phyloP scores from a whole-genome alignment of 108 stramenopile genomes.

The Conticribra weissflogii region DNA sequence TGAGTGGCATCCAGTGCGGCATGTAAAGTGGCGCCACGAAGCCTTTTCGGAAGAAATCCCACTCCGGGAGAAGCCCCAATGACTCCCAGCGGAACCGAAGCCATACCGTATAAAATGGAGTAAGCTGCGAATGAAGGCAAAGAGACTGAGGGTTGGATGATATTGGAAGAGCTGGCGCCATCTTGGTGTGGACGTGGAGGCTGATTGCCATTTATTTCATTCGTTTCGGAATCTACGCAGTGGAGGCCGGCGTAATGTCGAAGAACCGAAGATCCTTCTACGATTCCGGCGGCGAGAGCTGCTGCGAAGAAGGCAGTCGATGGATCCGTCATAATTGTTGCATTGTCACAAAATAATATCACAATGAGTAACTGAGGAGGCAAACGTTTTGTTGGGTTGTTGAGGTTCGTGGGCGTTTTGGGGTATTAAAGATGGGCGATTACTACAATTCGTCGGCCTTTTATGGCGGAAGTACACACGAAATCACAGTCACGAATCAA shows the following conservation, averaged over 20 bases:
- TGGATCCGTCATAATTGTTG: conserved; percentile 17
- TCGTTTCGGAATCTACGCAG: neutral
- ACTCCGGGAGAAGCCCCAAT: conserved; percentile 27
- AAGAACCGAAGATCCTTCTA: conserved; percentile 32
- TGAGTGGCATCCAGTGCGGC: no score
- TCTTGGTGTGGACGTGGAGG: no score
- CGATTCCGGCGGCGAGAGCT: conserved; percentile 23
- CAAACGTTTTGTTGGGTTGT: no score
- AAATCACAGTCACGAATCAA: no score
- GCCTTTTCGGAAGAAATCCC: conserved; percentile 10
- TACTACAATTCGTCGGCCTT: neutral
- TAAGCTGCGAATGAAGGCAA: conserved; percentile 42
- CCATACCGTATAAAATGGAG: conserved; percentile 27
- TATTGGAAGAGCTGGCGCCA: conserved; percentile 27
- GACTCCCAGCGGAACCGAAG: conserved; percentile 23
- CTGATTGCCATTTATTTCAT: conserved; percentile 27
- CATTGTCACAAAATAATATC: neutral
- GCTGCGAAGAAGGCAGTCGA: conserved; percentile 17
- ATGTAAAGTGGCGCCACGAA: no score
- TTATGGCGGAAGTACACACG: no score
- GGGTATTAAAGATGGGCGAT: no score
- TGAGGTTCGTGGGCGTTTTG: no score
- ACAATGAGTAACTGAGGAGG: neutral
- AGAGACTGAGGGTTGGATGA: conserved; percentile 2
- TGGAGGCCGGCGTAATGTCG: conserved; percentile 6